Conservation (phyloP, 2,329 filamentous ascomycete genomes). For the Cordyceps fumosorosea region DNA sequence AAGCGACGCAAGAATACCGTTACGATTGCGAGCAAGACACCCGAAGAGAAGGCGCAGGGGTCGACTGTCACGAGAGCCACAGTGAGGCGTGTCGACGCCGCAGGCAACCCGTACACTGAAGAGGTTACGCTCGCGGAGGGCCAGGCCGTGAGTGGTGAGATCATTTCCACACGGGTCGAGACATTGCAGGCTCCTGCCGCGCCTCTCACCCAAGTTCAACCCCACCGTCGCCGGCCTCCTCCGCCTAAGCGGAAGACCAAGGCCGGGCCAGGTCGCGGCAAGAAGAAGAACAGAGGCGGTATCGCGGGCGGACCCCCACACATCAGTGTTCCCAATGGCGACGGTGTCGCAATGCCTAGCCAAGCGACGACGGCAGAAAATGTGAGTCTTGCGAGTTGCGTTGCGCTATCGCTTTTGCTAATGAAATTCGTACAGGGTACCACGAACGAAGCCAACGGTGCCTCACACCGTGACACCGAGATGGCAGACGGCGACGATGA, state of each 20-base stretch:
- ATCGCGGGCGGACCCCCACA: conserved; percentile 6
- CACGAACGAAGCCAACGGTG: conserved; percentile 39
- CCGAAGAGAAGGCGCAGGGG: conserved; percentile 36
- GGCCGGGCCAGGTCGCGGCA: conserved; percentile 66
- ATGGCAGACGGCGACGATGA: conserved; percentile 46
- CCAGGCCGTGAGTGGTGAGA: conserved; percentile 73
- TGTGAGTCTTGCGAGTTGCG: conserved; percentile 14
- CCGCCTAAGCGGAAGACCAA: conserved; percentile 77
- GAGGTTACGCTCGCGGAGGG: conserved; percentile 77
- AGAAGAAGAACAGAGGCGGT: conserved; percentile 64
- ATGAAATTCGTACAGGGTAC: conserved; percentile 26
- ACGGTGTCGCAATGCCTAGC: conserved; percentile 20
- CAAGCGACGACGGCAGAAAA: conserved; percentile 24
- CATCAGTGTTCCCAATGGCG: conserved; percentile 22
- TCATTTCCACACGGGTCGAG: conserved; percentile 56
- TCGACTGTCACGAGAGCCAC: conserved; percentile 69
- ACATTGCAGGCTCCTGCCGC: conserved; percentile 39
- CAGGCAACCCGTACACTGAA: conserved; percentile 76
- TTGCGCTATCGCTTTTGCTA: conserved; percentile 12
- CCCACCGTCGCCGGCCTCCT: conserved; percentile 56
- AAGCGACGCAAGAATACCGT: conserved; percentile 56
- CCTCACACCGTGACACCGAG: conserved; percentile 42
- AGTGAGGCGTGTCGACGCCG: conserved; percentile 69
- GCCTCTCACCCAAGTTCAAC: conserved; percentile 47
- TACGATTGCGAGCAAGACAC: conserved; percentile 47